Conservation (phyloP, 805 yeast species). For the Sungouiozyma ichnusensis region DNA sequence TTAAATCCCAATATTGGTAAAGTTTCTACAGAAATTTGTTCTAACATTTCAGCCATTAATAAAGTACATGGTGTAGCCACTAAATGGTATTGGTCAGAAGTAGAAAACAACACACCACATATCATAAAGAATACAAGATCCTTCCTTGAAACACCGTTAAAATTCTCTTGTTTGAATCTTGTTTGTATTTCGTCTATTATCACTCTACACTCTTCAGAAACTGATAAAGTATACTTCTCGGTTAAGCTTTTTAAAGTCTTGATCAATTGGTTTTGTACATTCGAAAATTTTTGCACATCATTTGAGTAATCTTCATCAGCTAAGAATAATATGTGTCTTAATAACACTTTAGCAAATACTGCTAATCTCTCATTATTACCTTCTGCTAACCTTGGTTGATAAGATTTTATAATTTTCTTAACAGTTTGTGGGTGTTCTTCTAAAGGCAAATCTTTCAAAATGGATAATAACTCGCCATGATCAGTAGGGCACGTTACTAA, state of each 20-base stretch:
- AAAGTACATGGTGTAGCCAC: slow-evolving; percentile 78
- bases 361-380: slow-evolving; percentile 76
- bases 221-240: slow-evolving; percentile 50
- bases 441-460: slow-evolving; percentile 29
- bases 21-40: slow-evolving; percentile 36
- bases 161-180: slow-evolving; percentile 33
- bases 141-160: slow-evolving; percentile 30
- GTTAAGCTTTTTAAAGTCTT: slow-evolving; percentile 46
- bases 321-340: slow-evolving; percentile 49
- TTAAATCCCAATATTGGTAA: slow-evolving; percentile 45
- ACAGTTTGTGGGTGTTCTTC: slow-evolving; percentile 39
- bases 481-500: slow-evolving; percentile 37
- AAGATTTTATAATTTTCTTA: slow-evolving; percentile 43
- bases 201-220: slow-evolving; percentile 53
- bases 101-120: slow-evolving; percentile 74
- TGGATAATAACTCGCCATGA: slow-evolving; percentile 33
- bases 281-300: slow-evolving; percentile 28
- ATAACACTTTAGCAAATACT: slow-evolving; percentile 47
- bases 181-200: slow-evolving; percentile 46
- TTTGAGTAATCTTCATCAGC: slow-evolving; percentile 30
- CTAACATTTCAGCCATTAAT: slow-evolving; percentile 59
- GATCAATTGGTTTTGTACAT: slow-evolving; percentile 35
- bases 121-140: slow-evolving; percentile 62
- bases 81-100: slow-evolving; percentile 91
- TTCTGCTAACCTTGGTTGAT: slow-evolving; percentile 67